Evolutionary conservation across 192 early-diverging fungal species (phyloP), one percentile per base, ranked within the genome.

Genomic region (Helicostylum pulchrum): DNA sequence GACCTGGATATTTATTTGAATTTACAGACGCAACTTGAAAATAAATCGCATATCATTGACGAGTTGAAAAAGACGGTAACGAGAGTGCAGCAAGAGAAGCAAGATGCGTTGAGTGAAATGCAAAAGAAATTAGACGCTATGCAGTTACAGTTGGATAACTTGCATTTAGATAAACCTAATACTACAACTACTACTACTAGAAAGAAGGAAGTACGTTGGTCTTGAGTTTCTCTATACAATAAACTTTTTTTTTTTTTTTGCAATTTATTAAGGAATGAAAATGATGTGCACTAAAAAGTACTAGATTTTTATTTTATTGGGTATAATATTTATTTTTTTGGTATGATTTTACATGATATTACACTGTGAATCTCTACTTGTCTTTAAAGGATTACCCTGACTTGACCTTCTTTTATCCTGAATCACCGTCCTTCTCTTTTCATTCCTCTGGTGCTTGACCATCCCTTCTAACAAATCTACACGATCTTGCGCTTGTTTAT

Each of bases 31-130:
- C 56, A 65, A 51, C 23, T 73, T 1, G 65, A 72, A 20, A 44
- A 62, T 21, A 64, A 63, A 26, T 58, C 68, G 11, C 53, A 39
- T 19, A 49, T 68, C 17, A 75, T 85, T 57, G 80, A 77, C 47
- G 67, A 71, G 0, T 55, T 85, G 2, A 77, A 77, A 56, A 49
- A 67, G 49, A 81, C 81, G 20, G 67, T 85, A 23, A 17, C 55
- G 2, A 31, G 39, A 6, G 20, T 58, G 11, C 44, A 70, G 51
- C 30, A 46, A 19, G 67, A 69, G 45, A 61, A 62, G 23, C 4
- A 46, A 3, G 20, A 45, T 23, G 71, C 20, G 15, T 54, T 65
- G 21, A 34, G 31, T 17, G 53, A 53, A 15, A 72, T 67, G 59
- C 65, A 72, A 59, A 60, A 44, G 1, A 51, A 66, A 21, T 52